Percentiles rank a stretch among this genome's conserved stretches.
Conservation (phyloP, 2,329 filamentous ascomycete genomes). For the Nemania diffusa region DNA sequence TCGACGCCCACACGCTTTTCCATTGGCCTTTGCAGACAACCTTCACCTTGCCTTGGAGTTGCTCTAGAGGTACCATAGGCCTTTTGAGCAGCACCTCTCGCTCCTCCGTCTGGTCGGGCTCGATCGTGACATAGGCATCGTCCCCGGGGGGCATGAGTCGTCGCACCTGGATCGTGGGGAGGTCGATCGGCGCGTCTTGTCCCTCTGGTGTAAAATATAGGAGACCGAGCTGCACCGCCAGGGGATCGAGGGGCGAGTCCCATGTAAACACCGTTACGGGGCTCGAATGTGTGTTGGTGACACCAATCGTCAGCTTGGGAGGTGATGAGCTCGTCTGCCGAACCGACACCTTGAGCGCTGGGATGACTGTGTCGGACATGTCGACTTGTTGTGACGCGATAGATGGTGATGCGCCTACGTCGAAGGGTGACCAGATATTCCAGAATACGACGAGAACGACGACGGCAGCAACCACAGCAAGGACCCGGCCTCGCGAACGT, state of each 20-base stretch:
- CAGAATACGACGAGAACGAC: slow-evolving; percentile 35
- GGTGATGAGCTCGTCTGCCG: slow-evolving; percentile 45
- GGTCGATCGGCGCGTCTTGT: slow-evolving; percentile 49
- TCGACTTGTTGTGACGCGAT: slow-evolving; percentile 21
- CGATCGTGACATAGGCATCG: slow-evolving; percentile 54
- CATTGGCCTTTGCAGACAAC: slow-evolving; percentile 54
- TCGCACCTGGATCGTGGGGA: slow-evolving; percentile 53
- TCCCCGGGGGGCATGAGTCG: slow-evolving; percentile 55
- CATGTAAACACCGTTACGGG: slow-evolving; percentile 57
- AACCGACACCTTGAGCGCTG: slow-evolving; percentile 46
- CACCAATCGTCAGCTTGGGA: slow-evolving; percentile 51
- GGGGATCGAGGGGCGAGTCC: slow-evolving; percentile 58
- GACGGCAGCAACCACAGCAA: slow-evolving; percentile 32
- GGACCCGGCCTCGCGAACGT: slow-evolving; percentile 27
- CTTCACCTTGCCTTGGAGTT: slow-evolving; percentile 48
- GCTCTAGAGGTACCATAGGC: slow-evolving; percentile 50
- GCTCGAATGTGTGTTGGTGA: slow-evolving; percentile 54
- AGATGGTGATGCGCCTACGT: slow-evolving; percentile 5
- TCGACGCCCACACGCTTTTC: slow-evolving; percentile 51
- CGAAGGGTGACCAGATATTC: slow-evolving; percentile 26
- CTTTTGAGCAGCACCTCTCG: slow-evolving; percentile 53
- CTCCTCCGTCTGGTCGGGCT: slow-evolving; percentile 50
- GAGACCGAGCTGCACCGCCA: slow-evolving; percentile 56
- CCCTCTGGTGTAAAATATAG: slow-evolving; percentile 53
- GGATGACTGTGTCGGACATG: slow-evolving; percentile 40